phyloP scores from a whole-genome alignment of 1,139 yeast species.

The Kluyveromyces sp. region DNA sequence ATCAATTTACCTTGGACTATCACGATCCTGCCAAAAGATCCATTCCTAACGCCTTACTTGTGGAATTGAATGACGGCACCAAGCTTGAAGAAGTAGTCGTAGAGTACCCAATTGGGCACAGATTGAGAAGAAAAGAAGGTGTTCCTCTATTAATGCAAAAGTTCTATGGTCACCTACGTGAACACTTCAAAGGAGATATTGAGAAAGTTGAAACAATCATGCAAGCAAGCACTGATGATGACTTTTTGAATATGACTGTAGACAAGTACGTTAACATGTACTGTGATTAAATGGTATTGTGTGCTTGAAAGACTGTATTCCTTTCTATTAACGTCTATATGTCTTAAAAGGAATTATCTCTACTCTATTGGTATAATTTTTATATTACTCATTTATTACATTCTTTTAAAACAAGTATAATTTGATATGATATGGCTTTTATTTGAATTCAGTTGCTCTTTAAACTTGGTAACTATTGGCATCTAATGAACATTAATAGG shows the following conservation, averaged over 20 bases:
- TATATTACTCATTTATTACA: no score
- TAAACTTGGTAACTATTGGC: no score
- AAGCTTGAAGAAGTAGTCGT: constrained; percentile 45
- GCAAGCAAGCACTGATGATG: constrained; percentile 28
- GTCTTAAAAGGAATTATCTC: no score
- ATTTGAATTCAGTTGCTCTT: no score
- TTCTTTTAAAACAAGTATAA: no score
- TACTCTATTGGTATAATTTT: no score
- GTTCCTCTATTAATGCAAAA: constrained; percentile 45
- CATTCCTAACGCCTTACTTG: constrained; percentile 46
- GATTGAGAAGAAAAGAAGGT: constrained; percentile 50
- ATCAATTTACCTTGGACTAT: constrained; percentile 42
- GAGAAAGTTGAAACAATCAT: constrained; percentile 35
- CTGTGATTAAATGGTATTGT: constrained; percentile 5
- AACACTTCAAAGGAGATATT: constrained; percentile 33
- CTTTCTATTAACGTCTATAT: no score
- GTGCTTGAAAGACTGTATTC: neutral
- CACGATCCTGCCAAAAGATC: constrained; percentile 50
- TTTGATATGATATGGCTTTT: no score
- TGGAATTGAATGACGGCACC: constrained; percentile 48
- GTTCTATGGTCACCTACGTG: constrained; percentile 43
- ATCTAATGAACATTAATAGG: no score
- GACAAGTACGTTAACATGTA: constrained; percentile 44
- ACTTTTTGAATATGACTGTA: constrained; percentile 38
- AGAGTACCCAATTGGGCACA: constrained; percentile 53